A percentile compares a stretch with the other conserved stretches of the same genome.
Evolutionary conservation across 1,284 basidiomycete species (phyloP).

Genomic region (Anthracocystis panici-leucophaei): DNA sequence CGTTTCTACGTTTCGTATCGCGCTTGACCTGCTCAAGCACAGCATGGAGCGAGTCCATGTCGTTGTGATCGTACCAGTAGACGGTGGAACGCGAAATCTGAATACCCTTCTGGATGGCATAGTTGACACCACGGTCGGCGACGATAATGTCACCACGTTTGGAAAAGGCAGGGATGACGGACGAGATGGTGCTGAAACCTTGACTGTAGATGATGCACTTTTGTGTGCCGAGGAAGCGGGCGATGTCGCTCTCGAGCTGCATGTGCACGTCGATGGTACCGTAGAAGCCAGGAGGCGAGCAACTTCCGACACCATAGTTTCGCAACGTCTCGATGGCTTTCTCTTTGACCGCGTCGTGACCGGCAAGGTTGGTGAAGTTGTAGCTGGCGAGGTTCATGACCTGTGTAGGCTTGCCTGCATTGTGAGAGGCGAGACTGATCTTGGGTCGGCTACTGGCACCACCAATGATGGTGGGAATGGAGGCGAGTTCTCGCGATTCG

Average conservation of each 20-base stretch:
- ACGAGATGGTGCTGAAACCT: conserved; percentile 89
- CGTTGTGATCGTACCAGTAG: conserved; percentile 94
- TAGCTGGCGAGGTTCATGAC: conserved; percentile 89
- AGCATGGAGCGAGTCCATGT: conserved; percentile 88
- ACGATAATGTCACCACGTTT: conserved; percentile 98
- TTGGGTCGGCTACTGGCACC: conserved; percentile 79
- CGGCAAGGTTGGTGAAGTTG: conserved; percentile 92
- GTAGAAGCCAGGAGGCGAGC: conserved; percentile 97
- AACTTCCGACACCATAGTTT: conserved; percentile 93
- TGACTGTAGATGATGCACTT: conserved; percentile 93
- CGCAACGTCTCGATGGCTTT: conserved; percentile 86
- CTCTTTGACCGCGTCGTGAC: conserved; percentile 87
- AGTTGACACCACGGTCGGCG: conserved; percentile 93
- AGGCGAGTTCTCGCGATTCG: conserved; percentile 79
- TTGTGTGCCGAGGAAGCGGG: conserved; percentile 89
- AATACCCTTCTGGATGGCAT: conserved; percentile 96
- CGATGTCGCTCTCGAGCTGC: conserved; percentile 86
- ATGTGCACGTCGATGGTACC: conserved; percentile 95
- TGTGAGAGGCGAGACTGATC: conserved; percentile 80
- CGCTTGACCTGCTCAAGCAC: conserved; percentile 85
- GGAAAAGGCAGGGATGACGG: conserved; percentile 96
- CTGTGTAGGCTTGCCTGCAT: conserved; percentile 75
- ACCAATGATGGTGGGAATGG: conserved; percentile 84
- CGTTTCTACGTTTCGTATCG: conserved; percentile 84
- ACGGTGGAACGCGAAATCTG: conserved; percentile 93